A percentile compares a stretch with the other conserved stretches of the same genome.
Conservation (phyloP, 371 early-diverging fungal genomes). For the Zychaea mexicana region DNA sequence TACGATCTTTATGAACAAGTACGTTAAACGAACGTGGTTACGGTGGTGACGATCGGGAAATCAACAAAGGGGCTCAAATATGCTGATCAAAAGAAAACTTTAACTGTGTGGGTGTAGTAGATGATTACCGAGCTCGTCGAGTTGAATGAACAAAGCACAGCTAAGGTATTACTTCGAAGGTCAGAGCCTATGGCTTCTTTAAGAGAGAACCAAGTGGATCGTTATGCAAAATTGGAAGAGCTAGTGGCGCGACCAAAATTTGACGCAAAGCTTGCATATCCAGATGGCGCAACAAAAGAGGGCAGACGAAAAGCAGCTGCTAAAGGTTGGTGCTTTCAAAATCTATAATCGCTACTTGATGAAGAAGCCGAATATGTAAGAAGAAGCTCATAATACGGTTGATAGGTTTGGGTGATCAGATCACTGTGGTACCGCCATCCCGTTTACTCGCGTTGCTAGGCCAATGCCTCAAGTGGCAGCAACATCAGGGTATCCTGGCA, state of each 20-base stretch:
- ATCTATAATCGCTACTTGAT: too few species aligned
- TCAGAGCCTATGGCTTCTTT: constrained; percentile 85
- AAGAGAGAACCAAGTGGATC: constrained; percentile 71
- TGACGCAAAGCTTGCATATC: constrained; percentile 60
- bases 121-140: constrained; percentile 87
- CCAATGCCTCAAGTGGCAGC: constrained; percentile 87
- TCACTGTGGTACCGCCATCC: constrained; percentile 72
- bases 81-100: neutral
- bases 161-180: constrained; percentile 82
- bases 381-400: neutral
- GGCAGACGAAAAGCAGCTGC: constrained; percentile 73
- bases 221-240: constrained; percentile 82
- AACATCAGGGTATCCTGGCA: constrained; percentile 74
- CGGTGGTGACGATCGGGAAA: neutral
- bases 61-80: neutral
- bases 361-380: too few species aligned
- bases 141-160: constrained; percentile 79
- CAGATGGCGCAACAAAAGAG: constrained; percentile 59
- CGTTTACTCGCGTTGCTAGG: constrained; percentile 81
- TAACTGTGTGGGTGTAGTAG: constrained; percentile 33
- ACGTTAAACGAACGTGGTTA: neutral
- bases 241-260: constrained; percentile 68
- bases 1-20: constrained; percentile 92
- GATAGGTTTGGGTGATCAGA: constrained; percentile 57
- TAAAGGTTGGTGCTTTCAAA: too few species aligned